Conservation (phyloP, 208 protist species). For the Leishmania amazonensis region DNA sequence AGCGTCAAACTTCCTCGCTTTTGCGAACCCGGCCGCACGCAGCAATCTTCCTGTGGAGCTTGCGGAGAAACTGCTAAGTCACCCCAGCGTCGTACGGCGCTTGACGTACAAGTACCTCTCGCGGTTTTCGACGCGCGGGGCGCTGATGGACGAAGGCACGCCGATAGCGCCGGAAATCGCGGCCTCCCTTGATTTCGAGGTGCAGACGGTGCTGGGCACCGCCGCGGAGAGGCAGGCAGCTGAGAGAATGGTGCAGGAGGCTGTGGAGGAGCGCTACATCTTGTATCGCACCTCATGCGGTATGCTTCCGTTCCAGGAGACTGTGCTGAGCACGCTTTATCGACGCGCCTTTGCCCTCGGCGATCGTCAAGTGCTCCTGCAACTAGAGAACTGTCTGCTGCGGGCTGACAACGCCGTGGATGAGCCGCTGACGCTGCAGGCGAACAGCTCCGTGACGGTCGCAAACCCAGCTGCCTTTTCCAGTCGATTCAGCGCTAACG, state of each 20-base stretch:
- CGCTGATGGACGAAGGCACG: conserved; percentile 31
- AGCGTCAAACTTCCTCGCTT: not conserved
- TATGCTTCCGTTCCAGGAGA: conserved; percentile 63
- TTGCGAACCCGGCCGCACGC: not conserved
- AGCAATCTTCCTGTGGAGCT: conserved; percentile 6
- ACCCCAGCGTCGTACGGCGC: conserved; percentile 34
- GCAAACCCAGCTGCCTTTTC: conserved; percentile 14
- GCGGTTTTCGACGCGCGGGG: conserved; percentile 35
- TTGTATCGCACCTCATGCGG: conserved; percentile 66
- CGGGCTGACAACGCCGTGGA: conserved; percentile 33
- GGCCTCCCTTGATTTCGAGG: conserved; percentile 18
- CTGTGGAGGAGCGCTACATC: conserved; percentile 77
- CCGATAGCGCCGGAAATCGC: conserved; percentile 11
- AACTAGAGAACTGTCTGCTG: conserved; percentile 82
- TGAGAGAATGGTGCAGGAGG: conserved; percentile 53
- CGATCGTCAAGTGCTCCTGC: conserved; percentile 57
- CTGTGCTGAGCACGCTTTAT: conserved; percentile 78
- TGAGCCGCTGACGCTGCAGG: conserved; percentile 31
- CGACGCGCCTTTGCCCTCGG: conserved; percentile 63
- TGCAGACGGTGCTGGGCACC: conserved; percentile 11
- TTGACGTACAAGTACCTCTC: conserved; percentile 43
- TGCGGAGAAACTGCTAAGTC: conserved; percentile 38
- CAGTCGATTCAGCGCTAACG: conserved; percentile 2
- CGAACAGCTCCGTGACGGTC: conserved; percentile 21
- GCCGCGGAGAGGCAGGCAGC: conserved; percentile 33